Evolutionary conservation across 1,284 basidiomycete genomes (phyloP).

Genomic region (Phellinidium pouzarii): DNA sequence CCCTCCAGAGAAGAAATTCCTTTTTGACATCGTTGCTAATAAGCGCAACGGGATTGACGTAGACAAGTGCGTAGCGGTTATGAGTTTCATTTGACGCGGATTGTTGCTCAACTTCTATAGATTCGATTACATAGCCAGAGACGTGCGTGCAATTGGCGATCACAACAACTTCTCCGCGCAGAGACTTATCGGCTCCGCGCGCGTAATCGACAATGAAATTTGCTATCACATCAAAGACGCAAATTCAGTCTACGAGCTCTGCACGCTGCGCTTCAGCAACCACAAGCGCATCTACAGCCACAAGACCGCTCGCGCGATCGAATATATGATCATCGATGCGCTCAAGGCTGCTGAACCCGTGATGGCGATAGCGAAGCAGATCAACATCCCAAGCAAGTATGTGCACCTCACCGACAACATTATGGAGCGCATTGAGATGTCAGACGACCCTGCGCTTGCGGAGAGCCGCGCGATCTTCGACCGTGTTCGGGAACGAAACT

Average conservation of each 20-base stretch:
- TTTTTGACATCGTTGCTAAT: slow-evolving; percentile 74
- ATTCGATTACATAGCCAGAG: slow-evolving; percentile 74
- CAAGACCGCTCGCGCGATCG: slow-evolving; percentile 72
- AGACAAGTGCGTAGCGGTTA: slow-evolving; percentile 51
- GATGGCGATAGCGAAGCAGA: slow-evolving; percentile 49
- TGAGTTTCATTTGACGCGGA: not conserved
- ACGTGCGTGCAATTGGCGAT: slow-evolving; percentile 64
- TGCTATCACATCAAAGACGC: slow-evolving; percentile 77
- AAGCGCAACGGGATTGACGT: slow-evolving; percentile 73
- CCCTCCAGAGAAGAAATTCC: slow-evolving; percentile 37
- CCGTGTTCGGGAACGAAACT: slow-evolving; percentile 51
- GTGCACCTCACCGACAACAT: slow-evolving; percentile 63
- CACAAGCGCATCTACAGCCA: slow-evolving; percentile 76
- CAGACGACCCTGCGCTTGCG: slow-evolving; percentile 47
- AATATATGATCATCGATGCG: slow-evolving; percentile 74
- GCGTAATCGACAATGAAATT: slow-evolving; percentile 65
- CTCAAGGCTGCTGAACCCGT: slow-evolving; percentile 56
- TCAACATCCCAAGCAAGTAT: slow-evolving; percentile 53
- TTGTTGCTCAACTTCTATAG: slow-evolving; percentile 28
- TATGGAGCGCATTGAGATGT: slow-evolving; percentile 49
- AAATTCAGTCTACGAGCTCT: slow-evolving; percentile 66
- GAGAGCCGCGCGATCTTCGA: slow-evolving; percentile 50
- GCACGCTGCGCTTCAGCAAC: slow-evolving; percentile 61
- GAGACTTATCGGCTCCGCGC: slow-evolving; percentile 65
- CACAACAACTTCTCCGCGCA: slow-evolving; percentile 46